A percentile compares a stretch with the other conserved stretches of the same genome.
These are phyloP conservation scores for Ceriops zippeliana DNA, from an alignment of 345 rosid genomes.

Conservation along the genomic window DNA sequence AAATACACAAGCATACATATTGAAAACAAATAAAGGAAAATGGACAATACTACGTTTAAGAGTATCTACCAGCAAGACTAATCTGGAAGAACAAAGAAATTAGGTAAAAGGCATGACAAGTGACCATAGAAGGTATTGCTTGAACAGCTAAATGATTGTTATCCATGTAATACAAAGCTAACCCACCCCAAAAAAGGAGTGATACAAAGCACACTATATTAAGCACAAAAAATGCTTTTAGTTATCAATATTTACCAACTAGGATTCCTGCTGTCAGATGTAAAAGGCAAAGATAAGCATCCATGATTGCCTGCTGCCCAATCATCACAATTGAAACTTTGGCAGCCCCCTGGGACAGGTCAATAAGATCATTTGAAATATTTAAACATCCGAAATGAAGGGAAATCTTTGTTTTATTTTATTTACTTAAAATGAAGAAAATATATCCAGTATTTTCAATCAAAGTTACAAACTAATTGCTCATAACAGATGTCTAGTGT, in stretches of 20 bases:
- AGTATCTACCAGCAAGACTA: not conserved
- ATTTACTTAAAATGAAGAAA: not conserved
- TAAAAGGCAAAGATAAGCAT: slow-evolving; percentile 93
- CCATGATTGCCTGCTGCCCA: slow-evolving; percentile 98
- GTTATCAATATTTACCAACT: slow-evolving; percentile 57
- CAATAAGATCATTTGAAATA: slow-evolving; percentile 16
- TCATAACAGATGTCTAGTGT: slow-evolving; percentile 3
- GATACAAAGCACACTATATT: not conserved
- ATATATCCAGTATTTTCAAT: too few species aligned
- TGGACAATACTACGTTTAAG: not conserved
- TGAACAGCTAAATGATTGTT: slow-evolving; percentile 1
- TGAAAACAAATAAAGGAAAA: not conserved
- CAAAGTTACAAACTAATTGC: slow-evolving; percentile 4
- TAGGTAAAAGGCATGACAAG: not conserved
- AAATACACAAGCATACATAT: not conserved
- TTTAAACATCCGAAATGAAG: too few species aligned
- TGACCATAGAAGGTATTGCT: not conserved
- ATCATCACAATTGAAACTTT: slow-evolving; percentile 92
- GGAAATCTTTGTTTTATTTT: too few species aligned
- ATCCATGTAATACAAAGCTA: not conserved
- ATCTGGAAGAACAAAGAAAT: not conserved
- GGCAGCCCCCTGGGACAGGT: slow-evolving; percentile 79
- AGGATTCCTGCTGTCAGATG: slow-evolving; percentile 96
- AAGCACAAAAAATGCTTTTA: not conserved
- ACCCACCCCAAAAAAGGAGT: not conserved